Conservation (phyloP, 768 basidiomycete genomes). For the Nevesoporus exiguus region DNA sequence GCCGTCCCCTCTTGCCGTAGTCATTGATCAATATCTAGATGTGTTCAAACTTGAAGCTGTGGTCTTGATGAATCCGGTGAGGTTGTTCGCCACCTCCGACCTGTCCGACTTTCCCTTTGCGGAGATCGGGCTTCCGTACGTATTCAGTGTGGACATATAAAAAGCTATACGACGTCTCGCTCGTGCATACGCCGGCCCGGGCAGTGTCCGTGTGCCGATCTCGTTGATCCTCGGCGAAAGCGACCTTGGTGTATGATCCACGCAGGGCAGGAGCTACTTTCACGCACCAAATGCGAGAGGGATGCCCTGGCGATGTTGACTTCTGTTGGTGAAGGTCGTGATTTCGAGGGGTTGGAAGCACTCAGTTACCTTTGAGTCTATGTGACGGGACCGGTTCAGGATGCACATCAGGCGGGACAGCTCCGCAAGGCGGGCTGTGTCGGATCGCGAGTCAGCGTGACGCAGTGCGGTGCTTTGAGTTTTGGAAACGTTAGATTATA, state of each 20-base stretch:
- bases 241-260: conserved; percentile 54
- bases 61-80: conserved; percentile 55
- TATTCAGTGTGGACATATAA: no score
- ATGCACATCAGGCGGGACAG: no score
- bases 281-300: conserved; percentile 50
- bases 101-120: conserved; percentile 57
- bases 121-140: conserved; percentile 31
- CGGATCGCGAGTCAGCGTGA: no score
- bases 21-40: conserved; percentile 45
- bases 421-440: no score
- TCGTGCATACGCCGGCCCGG: not conserved
- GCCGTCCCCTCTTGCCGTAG: not conserved
- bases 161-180: no score
- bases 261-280: conserved; percentile 54
- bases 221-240: conserved; percentile 54
- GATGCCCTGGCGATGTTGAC: not conserved
- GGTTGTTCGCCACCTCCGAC: conserved; percentile 43
- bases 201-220: conserved; percentile 45
- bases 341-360: no score
- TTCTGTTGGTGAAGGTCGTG: no score
- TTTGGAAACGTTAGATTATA: no score
- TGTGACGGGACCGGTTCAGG: no score
- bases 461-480: no score
- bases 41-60: conserved; percentile 54
- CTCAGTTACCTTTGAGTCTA: no score